Base-by-base conservation (phyloP, 805 yeast genomes). In the Maudiozyma pseudohumilis region DNA sequence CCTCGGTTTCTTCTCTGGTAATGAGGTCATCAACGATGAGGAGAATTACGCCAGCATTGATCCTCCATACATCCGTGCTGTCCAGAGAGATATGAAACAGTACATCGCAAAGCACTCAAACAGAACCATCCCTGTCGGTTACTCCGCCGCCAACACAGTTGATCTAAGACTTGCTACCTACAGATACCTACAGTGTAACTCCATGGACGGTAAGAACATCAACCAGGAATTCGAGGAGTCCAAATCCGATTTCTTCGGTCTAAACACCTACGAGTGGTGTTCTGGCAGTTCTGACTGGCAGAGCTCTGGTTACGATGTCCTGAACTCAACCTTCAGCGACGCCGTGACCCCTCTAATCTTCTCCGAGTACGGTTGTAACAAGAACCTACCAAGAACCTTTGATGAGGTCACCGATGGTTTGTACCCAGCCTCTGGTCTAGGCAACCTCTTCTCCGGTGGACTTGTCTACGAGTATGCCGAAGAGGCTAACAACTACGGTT, bases 251-350 rank as follows among this genome's bases (percentile, higher is more conserved):
- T 82, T 85, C 67, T 83, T 77, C 56, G 95, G 94, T 19, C 69
- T 86, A 57, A 85, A 86, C 65, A 81, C 87, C 43, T 86, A 86
- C 61, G 76, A 81, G 42, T 85, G 95, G 95, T 86, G 95, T 63
- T 84, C 94, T 0, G 52, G 62, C 25, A 43, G 50, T 12, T 74
- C 80, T 22, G 66, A 73, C 49, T 85, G 81, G 79, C 44, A 61
- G 15, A 60, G 74, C 6, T 76, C 88, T 3, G 95, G 94, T 31
- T 88, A 82, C 59, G 72, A 65, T 32, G 55, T 56, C 13, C 65
- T 85, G 47, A 75, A 77, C 49, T 53, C 72, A 33, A 73, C 77
- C 23, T 73, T 73, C 54, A 49, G 65, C 30, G 73, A 78, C 59
- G 68, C 79, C 38, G 68, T 80, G 2, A 68, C 78, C 40, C 92